Evolutionary conservation across 2,329 filamentous ascomycete species (phyloP).

Genomic region (Epichloe aotearoae): DNA sequence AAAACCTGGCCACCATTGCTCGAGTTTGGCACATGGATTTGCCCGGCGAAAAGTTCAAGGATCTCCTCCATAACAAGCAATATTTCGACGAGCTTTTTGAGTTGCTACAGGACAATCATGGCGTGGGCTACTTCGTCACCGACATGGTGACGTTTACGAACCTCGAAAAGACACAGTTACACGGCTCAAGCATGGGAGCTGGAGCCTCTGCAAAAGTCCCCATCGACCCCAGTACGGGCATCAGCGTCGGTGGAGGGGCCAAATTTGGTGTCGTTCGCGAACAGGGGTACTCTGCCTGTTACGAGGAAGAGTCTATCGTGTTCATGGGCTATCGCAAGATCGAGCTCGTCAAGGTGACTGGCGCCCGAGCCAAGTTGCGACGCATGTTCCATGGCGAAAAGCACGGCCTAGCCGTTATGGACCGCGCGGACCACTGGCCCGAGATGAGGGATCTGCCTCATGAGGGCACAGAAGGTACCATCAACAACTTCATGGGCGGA

Average conservation of each 20-base stretch:
- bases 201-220: slow-evolving; percentile 10
- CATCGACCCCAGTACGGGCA: slow-evolving; percentile 10
- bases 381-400: slow-evolving; percentile 34
- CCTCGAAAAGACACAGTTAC: slow-evolving; percentile 11
- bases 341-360: slow-evolving; percentile 15
- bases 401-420: slow-evolving; percentile 13
- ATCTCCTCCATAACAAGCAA: slow-evolving; percentile 12
- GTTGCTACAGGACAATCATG: slow-evolving; percentile 12
- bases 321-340: slow-evolving; percentile 16
- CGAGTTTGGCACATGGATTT: slow-evolving; percentile 19
- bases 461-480: slow-evolving; percentile 12
- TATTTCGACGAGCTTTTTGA: slow-evolving; percentile 17
- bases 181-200: slow-evolving; percentile 5
- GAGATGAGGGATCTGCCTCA: slow-evolving; percentile 14
- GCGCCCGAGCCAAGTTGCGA: slow-evolving; percentile 13
- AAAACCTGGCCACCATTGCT: slow-evolving; percentile 14
- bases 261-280: slow-evolving; percentile 11
- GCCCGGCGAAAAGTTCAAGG: slow-evolving; percentile 17
- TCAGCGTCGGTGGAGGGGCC: slow-evolving; percentile 10
- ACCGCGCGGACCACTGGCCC: slow-evolving; percentile 16
- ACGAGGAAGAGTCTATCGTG: slow-evolving; percentile 17
- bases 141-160: slow-evolving; percentile 16
- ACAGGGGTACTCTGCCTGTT: slow-evolving; percentile 11
- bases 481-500: slow-evolving; percentile 10
- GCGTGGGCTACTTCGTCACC: slow-evolving; percentile 16